Evolutionary conservation across 768 basidiomycete species (phyloP), one percentile per base, ranked within the genome.

Genomic region (Boletus sp.): DNA sequence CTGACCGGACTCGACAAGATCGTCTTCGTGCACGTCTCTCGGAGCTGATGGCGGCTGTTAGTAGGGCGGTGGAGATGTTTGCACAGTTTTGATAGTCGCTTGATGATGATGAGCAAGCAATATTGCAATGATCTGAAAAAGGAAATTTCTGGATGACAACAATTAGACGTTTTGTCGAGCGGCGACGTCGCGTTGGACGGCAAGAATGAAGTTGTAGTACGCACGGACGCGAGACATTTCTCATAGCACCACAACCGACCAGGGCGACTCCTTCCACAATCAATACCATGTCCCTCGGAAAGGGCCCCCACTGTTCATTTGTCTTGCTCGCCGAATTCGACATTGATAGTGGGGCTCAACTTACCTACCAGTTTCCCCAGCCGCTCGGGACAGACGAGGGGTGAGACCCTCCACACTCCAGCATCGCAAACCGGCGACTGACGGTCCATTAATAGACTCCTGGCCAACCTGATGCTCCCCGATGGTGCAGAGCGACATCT

Each of bases 251-350:
- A 34, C 42, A 23, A 29, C 35, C 23, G 17, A 25, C 47, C 29
- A n/a, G 10, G 27, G 38, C 23, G 17, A 30, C 14, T 9, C 11
- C n/a, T n/a, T 40, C 42, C 19, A 35, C 47, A 17, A 56, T 34
- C n/a, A n/a, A 21, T 10, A 68, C 60, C 50, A 86, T 87, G 85
- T 69, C 79, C 47, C 55, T 62, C 2, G 78, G 76, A 73, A 78
- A 81, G 74, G 81, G 82, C 38, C 83, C 88, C 54, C 89, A 91
- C 70, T 90, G 89, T 62, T 91, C 93, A 19, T 98, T 95, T 74
- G 88, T 97, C 55, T 79, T 99, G 45, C 82, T 98, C 50, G 97
- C 97, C n/a, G 97, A 98, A 71, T 99, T 99, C 75, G 92, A 99
- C 76, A 98, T 99, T 59, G 87, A 93, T 67, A 84, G 89, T 53